Conservation (phyloP, 192 early-diverging fungal species). For the Coemansia sp. region DNA sequence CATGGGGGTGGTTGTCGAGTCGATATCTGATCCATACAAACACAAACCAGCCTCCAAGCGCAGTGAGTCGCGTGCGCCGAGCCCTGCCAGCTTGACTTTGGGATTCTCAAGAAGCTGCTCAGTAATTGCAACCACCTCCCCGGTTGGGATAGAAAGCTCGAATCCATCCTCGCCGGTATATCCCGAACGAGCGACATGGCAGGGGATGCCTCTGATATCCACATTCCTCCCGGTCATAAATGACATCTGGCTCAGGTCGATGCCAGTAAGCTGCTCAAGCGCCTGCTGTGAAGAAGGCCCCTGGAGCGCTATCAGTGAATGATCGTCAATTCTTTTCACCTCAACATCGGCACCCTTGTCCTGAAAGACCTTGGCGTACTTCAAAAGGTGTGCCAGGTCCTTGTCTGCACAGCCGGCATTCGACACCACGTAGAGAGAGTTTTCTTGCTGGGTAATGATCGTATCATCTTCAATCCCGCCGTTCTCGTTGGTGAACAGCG, state of each 20-base stretch:
- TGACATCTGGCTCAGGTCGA: slow-evolving; percentile 67
- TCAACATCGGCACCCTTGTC: slow-evolving; percentile 89
- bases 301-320: slow-evolving; percentile 90
- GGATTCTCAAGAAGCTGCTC: slow-evolving; percentile 67
- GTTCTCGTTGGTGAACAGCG: slow-evolving; percentile 92
- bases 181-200: slow-evolving; percentile 92
- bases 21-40: slow-evolving; percentile 94
- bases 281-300: slow-evolving; percentile 82
- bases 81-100: slow-evolving; percentile 87
- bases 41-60: slow-evolving; percentile 97
- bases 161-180: slow-evolving; percentile 99
- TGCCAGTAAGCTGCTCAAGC: slow-evolving; percentile 60
- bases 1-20: slow-evolving; percentile 88
- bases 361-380: slow-evolving; percentile 76
- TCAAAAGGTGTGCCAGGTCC: slow-evolving; percentile 87
- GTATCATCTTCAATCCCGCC: slow-evolving; percentile 99
- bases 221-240: slow-evolving; percentile 87
- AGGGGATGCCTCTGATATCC: slow-evolving; percentile 73
- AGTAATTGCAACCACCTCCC: slow-evolving; percentile 68
- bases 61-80: slow-evolving; percentile 93
- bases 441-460: slow-evolving; percentile 85
- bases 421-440: slow-evolving; percentile 87
- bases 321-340: slow-evolving; percentile 81
- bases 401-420: slow-evolving; percentile 98
- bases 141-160: slow-evolving; percentile 89